Percentiles rank a stretch among this genome's conserved stretches.
Conservation (phyloP, 1,284 basidiomycete genomes). For the Flammula alnicola region DNA sequence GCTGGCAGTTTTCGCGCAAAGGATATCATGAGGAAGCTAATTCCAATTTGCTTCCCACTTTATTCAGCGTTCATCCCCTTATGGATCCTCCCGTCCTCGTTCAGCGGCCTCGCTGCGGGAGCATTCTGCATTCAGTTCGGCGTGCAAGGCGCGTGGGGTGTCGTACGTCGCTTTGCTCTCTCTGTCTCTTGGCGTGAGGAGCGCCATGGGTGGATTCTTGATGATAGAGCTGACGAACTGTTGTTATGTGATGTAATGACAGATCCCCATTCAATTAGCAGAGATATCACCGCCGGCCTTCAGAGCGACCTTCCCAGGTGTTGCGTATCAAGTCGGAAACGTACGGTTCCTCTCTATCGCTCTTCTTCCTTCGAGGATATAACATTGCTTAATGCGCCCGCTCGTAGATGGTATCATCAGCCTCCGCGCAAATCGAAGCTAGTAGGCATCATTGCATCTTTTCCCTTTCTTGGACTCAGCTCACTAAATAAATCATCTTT, state of each 20-base stretch:
- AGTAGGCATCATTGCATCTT: conserved; percentile 45
- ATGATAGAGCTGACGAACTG: too few species aligned
- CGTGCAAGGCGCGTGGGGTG: conserved; percentile 85
- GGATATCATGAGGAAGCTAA: too few species aligned
- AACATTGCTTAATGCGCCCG: conserved; percentile 36
- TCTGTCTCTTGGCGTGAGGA: too few species aligned
- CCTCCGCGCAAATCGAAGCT: conserved; percentile 92
- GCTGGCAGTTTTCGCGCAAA: conserved; percentile 22
- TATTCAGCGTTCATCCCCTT: conserved; percentile 72
- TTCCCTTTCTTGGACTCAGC: neutral
- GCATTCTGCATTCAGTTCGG: conserved; percentile 89
- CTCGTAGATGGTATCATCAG: conserved; percentile 80
- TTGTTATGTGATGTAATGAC: neutral
- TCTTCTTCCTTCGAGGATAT: neutral
- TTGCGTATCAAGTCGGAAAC: conserved; percentile 89
- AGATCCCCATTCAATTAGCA: conserved; percentile 86
- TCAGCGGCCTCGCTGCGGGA: conserved; percentile 71
- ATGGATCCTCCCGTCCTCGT: conserved; percentile 81
- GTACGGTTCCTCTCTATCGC: conserved; percentile 27
- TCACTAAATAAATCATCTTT: conserved; percentile 11
- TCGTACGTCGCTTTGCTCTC: conserved; percentile 48
- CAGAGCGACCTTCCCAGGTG: conserved; percentile 91
- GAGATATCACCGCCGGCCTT: conserved; percentile 94
- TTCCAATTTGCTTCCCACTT: too few species aligned
- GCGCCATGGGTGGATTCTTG: too few species aligned